Percentiles rank a stretch among this genome's conserved stretches.
Evolutionary conservation across 2,329 filamentous ascomycete species (phyloP).

Genomic region (Podosphaera xanthii): DNA sequence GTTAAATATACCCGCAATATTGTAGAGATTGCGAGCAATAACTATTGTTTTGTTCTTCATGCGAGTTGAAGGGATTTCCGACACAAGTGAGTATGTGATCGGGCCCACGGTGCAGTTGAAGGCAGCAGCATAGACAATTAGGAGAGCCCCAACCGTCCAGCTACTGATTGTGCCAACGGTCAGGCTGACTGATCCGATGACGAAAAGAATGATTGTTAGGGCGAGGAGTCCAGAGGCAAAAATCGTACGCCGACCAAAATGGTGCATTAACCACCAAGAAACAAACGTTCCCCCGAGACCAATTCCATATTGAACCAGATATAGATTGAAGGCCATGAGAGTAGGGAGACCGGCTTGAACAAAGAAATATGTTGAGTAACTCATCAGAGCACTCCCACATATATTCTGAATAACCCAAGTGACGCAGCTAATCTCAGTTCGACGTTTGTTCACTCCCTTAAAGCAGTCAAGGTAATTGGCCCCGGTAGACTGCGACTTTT

Average conservation of each 20-base stretch:
- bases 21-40: conserved; percentile 45
- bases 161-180: conserved; percentile 16
- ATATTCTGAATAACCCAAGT: conserved; percentile 40
- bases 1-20: conserved; percentile 58
- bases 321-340: conserved; percentile 31
- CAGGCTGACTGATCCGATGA: conserved; percentile 35
- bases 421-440: conserved; percentile 30
- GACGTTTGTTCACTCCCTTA: conserved; percentile 22
- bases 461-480: conserved; percentile 53
- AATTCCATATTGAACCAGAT: conserved; percentile 29
- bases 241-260: conserved; percentile 28
- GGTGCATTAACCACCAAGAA: conserved; percentile 25
- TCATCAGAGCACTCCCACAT: conserved; percentile 38
- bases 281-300: conserved; percentile 26
- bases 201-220: conserved; percentile 51
- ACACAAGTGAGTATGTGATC: conserved; percentile 67
- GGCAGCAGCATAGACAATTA: conserved; percentile 57
- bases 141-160: conserved; percentile 32
- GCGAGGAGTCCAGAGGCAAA: conserved; percentile 56
- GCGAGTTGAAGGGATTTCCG: conserved; percentile 58
- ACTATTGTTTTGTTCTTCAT: conserved; percentile 80
- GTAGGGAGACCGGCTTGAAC: conserved; percentile 32
- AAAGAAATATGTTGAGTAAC: conserved; percentile 41
- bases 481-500: conserved; percentile 44
- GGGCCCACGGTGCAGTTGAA: conserved; percentile 76